phyloP scores from a whole-genome alignment of 306 rosid species.

The Carpinus fangiana region DNA sequence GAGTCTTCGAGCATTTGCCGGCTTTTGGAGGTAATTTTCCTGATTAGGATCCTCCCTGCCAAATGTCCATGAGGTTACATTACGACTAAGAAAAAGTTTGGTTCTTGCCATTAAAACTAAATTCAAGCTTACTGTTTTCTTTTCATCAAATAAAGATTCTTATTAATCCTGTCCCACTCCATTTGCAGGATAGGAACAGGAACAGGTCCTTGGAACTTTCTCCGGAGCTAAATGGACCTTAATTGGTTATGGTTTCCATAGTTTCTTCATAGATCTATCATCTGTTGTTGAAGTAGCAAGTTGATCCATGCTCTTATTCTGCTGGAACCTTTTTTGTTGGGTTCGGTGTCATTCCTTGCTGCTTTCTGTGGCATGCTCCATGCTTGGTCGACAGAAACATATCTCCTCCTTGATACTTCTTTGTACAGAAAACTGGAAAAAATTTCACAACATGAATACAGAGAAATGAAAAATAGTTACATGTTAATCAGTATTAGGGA shows the following conservation, averaged over 20 bases:
- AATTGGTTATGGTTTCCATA: not conserved
- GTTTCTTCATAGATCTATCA: not conserved
- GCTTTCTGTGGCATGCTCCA: not conserved
- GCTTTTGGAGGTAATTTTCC: conserved; percentile 71
- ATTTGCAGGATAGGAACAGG: conserved; percentile 87
- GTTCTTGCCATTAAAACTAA: not conserved
- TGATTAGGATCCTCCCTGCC: not conserved
- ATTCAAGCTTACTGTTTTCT: not conserved
- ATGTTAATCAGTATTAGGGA: not conserved
- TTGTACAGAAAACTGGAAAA: not conserved
- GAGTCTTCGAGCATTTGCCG: conserved; percentile 81
- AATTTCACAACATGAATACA: not conserved
- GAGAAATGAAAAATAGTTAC: not conserved
- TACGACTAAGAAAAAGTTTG: not conserved
- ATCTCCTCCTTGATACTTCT: not conserved
- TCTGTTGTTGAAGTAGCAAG: not conserved
- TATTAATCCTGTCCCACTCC: not conserved
- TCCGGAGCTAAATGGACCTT: conserved; percentile 35
- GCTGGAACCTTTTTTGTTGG: not conserved
- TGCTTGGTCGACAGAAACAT: not conserved
- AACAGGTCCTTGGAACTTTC: conserved; percentile 93
- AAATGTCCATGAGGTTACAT: not conserved
- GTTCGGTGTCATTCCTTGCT: not conserved
- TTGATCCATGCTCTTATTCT: not conserved
- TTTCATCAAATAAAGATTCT: not conserved